Evolutionary conservation across 352 stramenopile species (phyloP).

Genomic region (Phytophthora nicotianae): DNA sequence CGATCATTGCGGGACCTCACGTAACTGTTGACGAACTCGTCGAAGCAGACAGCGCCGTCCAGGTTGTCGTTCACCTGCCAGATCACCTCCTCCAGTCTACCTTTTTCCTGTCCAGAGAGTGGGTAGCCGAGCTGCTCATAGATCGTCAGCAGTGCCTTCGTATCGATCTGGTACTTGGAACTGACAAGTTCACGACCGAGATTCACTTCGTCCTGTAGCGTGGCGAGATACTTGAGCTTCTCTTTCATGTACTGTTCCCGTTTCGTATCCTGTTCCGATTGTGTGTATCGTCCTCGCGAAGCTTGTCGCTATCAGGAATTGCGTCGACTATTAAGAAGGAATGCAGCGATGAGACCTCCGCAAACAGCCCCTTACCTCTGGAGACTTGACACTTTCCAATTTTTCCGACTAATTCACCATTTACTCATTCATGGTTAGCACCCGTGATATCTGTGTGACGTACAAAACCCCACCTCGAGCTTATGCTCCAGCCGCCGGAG

Average conservation of each 20-base stretch:
- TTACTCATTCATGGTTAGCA: background rate
- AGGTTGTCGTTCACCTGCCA: constrained; percentile 86
- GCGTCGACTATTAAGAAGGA: too few species aligned
- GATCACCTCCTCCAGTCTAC: constrained; percentile 67
- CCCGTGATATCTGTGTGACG: background rate
- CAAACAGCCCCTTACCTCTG: constrained; percentile 11
- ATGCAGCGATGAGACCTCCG: too few species aligned
- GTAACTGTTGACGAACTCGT: constrained; percentile 82
- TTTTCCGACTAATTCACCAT: constrained; percentile 37
- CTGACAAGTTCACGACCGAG: constrained; percentile 61
- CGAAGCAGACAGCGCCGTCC: constrained; percentile 71
- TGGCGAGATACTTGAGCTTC: constrained; percentile 50
- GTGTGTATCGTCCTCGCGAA: constrained; percentile 23
- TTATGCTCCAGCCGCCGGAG: constrained; percentile 65
- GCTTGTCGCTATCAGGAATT: constrained; percentile 21
- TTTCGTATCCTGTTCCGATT: constrained; percentile 45
- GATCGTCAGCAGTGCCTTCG: constrained; percentile 49
- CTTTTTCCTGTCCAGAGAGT: constrained; percentile 38
- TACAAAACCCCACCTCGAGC: constrained; percentile 46
- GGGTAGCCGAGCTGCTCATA: constrained; percentile 65
- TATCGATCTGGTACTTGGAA: constrained; percentile 56
- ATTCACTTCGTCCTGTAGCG: constrained; percentile 62
- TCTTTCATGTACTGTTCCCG: constrained; percentile 43
- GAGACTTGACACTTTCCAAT: constrained; percentile 21
- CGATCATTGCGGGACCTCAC: constrained; percentile 63